Evolutionary conservation across 306 rosid species (phyloP).

Genomic region (Sophora flavescens): DNA sequence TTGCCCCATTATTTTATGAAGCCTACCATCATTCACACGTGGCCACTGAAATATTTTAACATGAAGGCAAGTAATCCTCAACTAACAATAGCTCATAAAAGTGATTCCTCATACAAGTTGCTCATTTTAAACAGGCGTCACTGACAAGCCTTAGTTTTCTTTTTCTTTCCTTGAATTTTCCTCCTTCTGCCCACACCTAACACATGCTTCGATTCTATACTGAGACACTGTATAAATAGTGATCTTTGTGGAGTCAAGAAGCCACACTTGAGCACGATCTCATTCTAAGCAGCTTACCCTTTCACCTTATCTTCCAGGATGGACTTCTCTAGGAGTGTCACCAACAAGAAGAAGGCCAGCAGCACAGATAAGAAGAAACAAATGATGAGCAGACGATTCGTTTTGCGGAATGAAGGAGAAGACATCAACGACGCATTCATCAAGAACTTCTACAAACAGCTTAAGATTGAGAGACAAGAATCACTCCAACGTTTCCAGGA

Average conservation of each 20-base stretch:
- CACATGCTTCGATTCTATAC: constrained; percentile 46
- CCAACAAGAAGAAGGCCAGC: constrained; percentile 37
- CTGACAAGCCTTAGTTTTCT: background rate
- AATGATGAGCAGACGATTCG: background rate
- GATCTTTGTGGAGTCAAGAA: constrained; percentile 5
- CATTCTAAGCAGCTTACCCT: background rate
- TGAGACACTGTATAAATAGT: constrained; percentile 40
- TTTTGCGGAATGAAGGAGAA: constrained; percentile 40
- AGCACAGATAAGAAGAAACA: constrained; percentile 39
- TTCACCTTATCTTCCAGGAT: constrained; percentile 36
- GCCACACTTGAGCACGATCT: constrained; percentile 23
- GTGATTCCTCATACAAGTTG: constrained; percentile 14
- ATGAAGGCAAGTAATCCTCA: constrained; percentile 8
- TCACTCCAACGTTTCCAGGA: constrained; percentile 56
- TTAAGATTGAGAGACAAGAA: constrained; percentile 63
- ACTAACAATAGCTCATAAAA: background rate
- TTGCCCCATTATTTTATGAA: constrained; percentile 15
- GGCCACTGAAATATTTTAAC: constrained; percentile 30
- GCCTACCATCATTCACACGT: constrained; percentile 28
- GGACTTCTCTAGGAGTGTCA: constrained; percentile 50
- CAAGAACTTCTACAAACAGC: constrained; percentile 64
- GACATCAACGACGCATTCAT: constrained; percentile 72
- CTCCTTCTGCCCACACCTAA: constrained; percentile 42
- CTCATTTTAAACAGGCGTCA: background rate
- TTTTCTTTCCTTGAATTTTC: constrained; percentile 29